Evolutionary conservation across 1,284 basidiomycete species (phyloP).

Genomic region (Pyrrhoderma lamaoense): DNA sequence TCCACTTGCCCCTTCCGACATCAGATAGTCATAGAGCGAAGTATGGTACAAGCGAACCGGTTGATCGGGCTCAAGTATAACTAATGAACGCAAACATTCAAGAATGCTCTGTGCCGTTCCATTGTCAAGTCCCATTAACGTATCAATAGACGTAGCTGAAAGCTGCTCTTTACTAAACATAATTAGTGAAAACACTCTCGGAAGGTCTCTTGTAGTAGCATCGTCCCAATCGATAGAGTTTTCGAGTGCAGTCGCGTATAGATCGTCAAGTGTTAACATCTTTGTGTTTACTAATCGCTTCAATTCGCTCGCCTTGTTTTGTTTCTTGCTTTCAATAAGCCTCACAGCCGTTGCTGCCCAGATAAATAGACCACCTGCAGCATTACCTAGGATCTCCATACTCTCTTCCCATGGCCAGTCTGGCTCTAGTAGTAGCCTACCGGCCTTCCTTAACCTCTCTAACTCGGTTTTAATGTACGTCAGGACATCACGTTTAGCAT

Average conservation of each 20-base stretch:
- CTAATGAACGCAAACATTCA: too few relatives aligned
- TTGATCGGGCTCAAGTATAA: too few relatives aligned
- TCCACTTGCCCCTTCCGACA: too few relatives aligned
- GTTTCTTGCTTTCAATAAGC: too few relatives aligned
- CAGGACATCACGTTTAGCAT: too few relatives aligned
- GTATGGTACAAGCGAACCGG: too few relatives aligned
- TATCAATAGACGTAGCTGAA: not conserved
- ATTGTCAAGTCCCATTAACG: not conserved
- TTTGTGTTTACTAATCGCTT: too few relatives aligned
- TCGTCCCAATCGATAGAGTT: not conserved
- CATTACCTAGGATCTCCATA: slow-evolving; percentile 21
- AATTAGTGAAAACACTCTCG: not conserved
- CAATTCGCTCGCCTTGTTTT: too few relatives aligned
- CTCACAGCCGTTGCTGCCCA: slow-evolving; percentile 27
- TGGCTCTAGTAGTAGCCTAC: not conserved
- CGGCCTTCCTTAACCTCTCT: too few relatives aligned
- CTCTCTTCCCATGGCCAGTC: slow-evolving; percentile 9
- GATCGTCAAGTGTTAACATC: not conserved
- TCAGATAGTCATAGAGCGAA: too few relatives aligned
- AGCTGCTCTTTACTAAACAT: not conserved
- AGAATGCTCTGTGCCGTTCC: not conserved
- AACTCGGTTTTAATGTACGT: too few relatives aligned
- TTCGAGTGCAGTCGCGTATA: not conserved
- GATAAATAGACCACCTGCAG: slow-evolving; percentile 25
- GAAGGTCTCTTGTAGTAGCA: not conserved